Percentiles rank a stretch among this genome's conserved stretches.
Evolutionary conservation across 2,329 filamentous ascomycete species (phyloP).

Genomic region (Penicillium brasilianum): DNA sequence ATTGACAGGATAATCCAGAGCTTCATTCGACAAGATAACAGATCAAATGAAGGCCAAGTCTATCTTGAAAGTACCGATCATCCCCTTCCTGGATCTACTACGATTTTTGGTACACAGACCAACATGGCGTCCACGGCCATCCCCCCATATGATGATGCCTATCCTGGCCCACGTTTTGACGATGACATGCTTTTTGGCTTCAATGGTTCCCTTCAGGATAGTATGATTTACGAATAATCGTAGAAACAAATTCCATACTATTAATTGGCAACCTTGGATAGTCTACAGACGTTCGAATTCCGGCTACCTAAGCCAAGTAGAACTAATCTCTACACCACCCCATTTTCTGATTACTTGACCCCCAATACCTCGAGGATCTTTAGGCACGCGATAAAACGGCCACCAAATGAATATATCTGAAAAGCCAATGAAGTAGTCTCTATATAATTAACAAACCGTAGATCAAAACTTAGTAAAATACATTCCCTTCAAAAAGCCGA

Average conservation of each 20-base stretch:
- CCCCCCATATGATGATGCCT: conserved; percentile 11
- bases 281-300: background rate
- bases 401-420: background rate
- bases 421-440: background rate
- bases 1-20: conserved; percentile 52
- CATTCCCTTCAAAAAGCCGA: conserved; percentile 30
- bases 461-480: conserved; percentile 15
- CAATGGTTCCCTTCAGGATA: conserved; percentile 35
- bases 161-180: conserved; percentile 16
- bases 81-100: background rate
- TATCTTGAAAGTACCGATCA: conserved; percentile 1
- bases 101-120: background rate
- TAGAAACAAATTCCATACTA: background rate
- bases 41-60: conserved; percentile 10
- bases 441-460: background rate
- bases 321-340: background rate
- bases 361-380: background rate
- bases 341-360: background rate
- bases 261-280: background rate
- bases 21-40: conserved; percentile 43
- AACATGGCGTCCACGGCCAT: conserved; percentile 1
- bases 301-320: background rate
- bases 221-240: conserved; percentile 1
- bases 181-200: conserved; percentile 43
- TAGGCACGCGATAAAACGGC: background rate